Conservation (phyloP, 768 basidiomycete genomes). For the Pholiota conissans region DNA sequence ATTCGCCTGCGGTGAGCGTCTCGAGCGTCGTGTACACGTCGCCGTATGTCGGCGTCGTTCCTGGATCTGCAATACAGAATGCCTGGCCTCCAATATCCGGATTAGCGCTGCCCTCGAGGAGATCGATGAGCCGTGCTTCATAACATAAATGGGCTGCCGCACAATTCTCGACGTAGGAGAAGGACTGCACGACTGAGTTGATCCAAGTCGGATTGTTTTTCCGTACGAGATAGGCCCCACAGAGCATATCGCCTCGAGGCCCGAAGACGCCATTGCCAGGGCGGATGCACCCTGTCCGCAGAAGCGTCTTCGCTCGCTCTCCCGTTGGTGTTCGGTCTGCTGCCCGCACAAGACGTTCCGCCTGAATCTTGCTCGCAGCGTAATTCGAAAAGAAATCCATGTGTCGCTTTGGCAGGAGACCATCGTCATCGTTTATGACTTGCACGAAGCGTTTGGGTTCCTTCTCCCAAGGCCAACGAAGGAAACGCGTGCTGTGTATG, state of each 20-base stretch:
- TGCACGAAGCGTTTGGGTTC: constrained; percentile 61
- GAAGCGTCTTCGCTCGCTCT: constrained; percentile 15
- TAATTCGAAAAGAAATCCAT: constrained; percentile 79
- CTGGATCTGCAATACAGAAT: constrained; percentile 67
- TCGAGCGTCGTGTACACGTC: constrained; percentile 59
- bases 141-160: constrained; percentile 71
- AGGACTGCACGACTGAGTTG: constrained; percentile 55
- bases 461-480: constrained; percentile 77
- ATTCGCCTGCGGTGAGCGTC: constrained; percentile 57
- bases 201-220: constrained; percentile 66
- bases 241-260: constrained; percentile 70
- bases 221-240: constrained; percentile 62
- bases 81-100: constrained; percentile 77
- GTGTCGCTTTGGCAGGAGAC: constrained; percentile 49
- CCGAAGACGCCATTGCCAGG: constrained; percentile 80
- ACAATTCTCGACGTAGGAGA: constrained; percentile 76
- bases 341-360: constrained; percentile 47
- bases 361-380: constrained; percentile 61
- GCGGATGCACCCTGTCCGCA: constrained; percentile 75
- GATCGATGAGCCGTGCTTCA: constrained; percentile 68
- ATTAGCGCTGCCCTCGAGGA: constrained; percentile 27
- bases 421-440: constrained; percentile 61
- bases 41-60: constrained; percentile 59
- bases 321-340: constrained; percentile 33
- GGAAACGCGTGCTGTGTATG: constrained; percentile 57